Evolutionary conservation across 1,284 basidiomycete genomes (phyloP), one percentile per base, ranked within the genome.

Genomic region (Pholiota adiposa): DNA sequence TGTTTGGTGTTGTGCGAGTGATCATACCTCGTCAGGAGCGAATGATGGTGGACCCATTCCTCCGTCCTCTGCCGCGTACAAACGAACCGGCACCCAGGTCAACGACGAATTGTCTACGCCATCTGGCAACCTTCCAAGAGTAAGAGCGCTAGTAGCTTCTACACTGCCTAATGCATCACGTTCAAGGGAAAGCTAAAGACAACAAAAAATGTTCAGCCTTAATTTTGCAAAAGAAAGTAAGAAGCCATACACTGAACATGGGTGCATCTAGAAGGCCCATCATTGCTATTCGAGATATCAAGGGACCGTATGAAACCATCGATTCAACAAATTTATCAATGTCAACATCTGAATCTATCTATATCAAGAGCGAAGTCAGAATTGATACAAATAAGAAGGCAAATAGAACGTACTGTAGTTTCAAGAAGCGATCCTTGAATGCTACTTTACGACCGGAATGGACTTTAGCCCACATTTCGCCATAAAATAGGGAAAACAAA

Each of bases 21-120:
- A n/a, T n/a, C n/a, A 31, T 51, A 83, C 80, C 72, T 85, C 83
- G 29, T 71, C 67, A 14, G 78, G 75, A 25, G 81, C 75, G 63
- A 80, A 78, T 1, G 72, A 65, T 9, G 82, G 80, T 2, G 80
- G 64, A 0, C 65, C 62, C 36, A 85, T 61, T 5, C 82, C 84
- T 34, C 77, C 79, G 51, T 83, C 73, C 0, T 63, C 61, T 0
- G 69, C 61, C 2, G 73, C 69, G 65, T 86, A 86, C 1, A 69
- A 59, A 2, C 85, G 77, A 8, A 86, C 75, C 9, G 75, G 72
- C 0, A 78, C 77, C 85, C 84, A 86, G 0, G 82, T 83, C 31
- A 87, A 66, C 5, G 73, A 74, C 21, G 76, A 73, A 18, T 75
- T 74, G 6, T 71, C 64, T 2, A 84, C 70, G 0, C 75, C 73